Evolutionary conservation across 2,329 filamentous ascomycete genomes (phyloP), one percentile per base, ranked within the genome.

Genomic region (Lithohypha guttulata): DNA sequence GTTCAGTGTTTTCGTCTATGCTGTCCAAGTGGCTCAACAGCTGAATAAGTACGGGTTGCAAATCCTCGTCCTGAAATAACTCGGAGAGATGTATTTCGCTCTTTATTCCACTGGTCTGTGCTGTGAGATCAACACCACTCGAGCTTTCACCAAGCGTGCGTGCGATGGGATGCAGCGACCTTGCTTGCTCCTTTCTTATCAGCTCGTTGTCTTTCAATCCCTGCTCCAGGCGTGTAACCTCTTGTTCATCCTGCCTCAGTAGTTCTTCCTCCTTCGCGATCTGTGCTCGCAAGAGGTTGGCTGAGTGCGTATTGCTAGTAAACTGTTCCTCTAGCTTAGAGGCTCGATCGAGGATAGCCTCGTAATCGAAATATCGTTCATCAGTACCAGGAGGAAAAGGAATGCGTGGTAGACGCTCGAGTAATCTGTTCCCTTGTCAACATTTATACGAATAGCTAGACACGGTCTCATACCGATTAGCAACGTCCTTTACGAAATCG

Each of bases 311-410:
- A 19, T 41, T 44, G 4, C 21, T 26, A 13, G 30, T 41, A 11
- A 44, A 22, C 27, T 44, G 42, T 14, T 39, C 18, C 20, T 44
- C 42, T 15, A 41, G 14, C 14, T 19, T 25, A 21, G 25, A 26
- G 21, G 35, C 37, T 14, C 35, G 29, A 23, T 35, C 10, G 15
- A 44, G 30, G 20, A 30, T 36, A 13, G 20, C 20, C 31, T 44
- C 42, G 28, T 34, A 27, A 20, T 44, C 42, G 22, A 44, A 44
- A 26, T 41, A 18, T 11, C 15, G 13, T 26, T 44, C 42, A 15
- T 41, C 28, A 13, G 42, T 41, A 8, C 20, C 17, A 13, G 37
- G 37, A 31, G 42, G 42, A 23, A 41, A 41, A 6, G 42, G 42
- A 10, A 41, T 41, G 6, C 36, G 36, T 19, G 36, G 18, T 8